Percentiles rank a stretch among this genome's conserved stretches.
phyloP scores from a whole-genome alignment of 177 flowering plant genomes.

The Telopea speciosissima region DNA sequence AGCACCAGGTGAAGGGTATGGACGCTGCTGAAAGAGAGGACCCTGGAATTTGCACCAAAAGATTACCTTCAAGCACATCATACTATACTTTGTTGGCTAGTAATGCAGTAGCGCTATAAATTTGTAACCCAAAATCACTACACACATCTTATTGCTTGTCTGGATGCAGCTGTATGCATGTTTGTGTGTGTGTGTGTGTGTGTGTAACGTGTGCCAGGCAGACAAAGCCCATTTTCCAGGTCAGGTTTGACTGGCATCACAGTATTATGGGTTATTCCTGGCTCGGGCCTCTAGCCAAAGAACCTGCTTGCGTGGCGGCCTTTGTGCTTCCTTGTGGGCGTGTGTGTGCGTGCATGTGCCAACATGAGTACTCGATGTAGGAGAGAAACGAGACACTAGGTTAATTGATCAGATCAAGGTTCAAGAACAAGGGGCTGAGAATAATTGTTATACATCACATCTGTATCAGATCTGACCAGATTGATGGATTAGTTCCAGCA shows the following conservation, averaged over 20 bases:
- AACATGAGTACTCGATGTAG: not conserved
- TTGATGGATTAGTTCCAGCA: too few species aligned
- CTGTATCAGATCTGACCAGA: too few species aligned
- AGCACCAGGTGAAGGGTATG: conserved; percentile 99
- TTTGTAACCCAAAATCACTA: not conserved
- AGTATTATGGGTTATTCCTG: too few species aligned
- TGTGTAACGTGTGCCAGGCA: not conserved
- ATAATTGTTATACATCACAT: too few species aligned
- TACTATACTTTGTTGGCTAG: not conserved
- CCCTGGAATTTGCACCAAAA: conserved; percentile 52
- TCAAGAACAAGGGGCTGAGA: not conserved
- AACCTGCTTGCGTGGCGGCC: not conserved
- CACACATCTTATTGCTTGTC: not conserved
- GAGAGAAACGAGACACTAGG: too few species aligned
- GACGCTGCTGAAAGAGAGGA: conserved; percentile 97
- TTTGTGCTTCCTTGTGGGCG: not conserved
- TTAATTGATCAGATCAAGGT: too few species aligned
- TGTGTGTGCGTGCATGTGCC: not conserved
- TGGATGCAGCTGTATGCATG: not conserved
- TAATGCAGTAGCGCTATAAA: not conserved
- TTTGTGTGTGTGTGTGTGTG: not conserved
- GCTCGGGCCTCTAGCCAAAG: too few species aligned
- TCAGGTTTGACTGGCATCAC: not conserved
- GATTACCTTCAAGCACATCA: not conserved
- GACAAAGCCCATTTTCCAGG: not conserved